Evolutionary conservation across 768 basidiomycete genomes (phyloP).

Genomic region (Mycena vitilis): DNA sequence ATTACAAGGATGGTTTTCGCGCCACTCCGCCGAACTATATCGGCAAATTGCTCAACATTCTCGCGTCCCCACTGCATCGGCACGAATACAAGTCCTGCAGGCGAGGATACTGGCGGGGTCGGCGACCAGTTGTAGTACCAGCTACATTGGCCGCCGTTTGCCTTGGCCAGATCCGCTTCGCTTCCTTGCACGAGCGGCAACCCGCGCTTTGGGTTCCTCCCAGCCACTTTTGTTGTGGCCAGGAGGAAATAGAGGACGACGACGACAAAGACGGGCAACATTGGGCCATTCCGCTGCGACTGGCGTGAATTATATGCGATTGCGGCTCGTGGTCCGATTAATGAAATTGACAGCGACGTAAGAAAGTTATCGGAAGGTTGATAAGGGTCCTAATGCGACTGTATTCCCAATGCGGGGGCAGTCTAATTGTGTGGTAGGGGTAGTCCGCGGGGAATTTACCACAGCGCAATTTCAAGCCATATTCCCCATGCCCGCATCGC

Average conservation of each 20-base stretch:
- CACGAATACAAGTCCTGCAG: constrained; percentile 22
- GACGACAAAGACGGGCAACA: not conserved
- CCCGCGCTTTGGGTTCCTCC: constrained; percentile 25
- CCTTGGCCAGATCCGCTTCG: constrained; percentile 6
- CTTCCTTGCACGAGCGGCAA: constrained; percentile 18
- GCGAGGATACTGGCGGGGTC: constrained; percentile 5
- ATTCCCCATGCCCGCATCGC: too few species aligned
- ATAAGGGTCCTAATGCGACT: constrained; percentile 3
- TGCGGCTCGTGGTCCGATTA: not conserved
- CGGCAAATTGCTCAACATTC: constrained; percentile 7
- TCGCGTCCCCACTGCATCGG: constrained; percentile 40
- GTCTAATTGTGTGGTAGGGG: not conserved
- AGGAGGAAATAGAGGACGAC: not conserved
- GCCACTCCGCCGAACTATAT: constrained; percentile 6
- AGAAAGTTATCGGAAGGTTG: not conserved
- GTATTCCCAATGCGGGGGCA: not conserved
- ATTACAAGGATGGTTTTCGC: constrained; percentile 21
- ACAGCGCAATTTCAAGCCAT: too few species aligned
- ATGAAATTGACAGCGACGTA: constrained; percentile 10
- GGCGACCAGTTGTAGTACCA: constrained; percentile 31
- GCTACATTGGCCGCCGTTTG: constrained; percentile 18
- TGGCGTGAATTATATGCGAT: not conserved
- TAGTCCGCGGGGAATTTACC: constrained; percentile 3
- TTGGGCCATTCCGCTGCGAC: not conserved
- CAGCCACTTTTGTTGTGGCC: not conserved